Evolutionary conservation across 2,329 filamentous ascomycete genomes (phyloP).

Genomic region (Pseudogymnoascus sp.): DNA sequence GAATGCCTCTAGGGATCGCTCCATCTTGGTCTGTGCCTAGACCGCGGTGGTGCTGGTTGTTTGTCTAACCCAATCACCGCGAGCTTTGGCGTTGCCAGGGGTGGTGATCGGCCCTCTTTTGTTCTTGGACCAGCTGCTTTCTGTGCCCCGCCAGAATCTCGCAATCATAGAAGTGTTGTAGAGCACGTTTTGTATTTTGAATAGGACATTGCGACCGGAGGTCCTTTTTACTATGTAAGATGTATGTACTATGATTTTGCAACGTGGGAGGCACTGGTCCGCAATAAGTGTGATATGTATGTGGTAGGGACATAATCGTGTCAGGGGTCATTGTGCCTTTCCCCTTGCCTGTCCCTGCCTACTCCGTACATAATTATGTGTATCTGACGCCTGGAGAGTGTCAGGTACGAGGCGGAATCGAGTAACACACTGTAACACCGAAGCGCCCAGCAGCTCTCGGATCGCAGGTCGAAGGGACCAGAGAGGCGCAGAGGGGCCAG

Average conservation of each 20-base stretch:
- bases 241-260: background rate
- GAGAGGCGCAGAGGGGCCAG: background rate
- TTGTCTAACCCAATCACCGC: background rate
- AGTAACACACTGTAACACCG: background rate
- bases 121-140: background rate
- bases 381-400: background rate
- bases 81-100: background rate
- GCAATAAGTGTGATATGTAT: background rate
- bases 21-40: conserved; percentile 6
- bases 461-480: background rate
- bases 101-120: conserved; percentile 1
- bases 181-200: background rate
- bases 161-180: background rate
- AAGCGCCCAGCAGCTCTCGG: background rate
- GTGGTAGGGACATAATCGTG: conserved; percentile 4
- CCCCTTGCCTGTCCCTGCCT: conserved; percentile 1
- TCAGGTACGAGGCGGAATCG: background rate
- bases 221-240: background rate
- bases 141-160: conserved; percentile 4
- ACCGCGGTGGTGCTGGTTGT: conserved; percentile 1
- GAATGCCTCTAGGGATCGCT: conserved; percentile 5
- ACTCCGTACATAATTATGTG: background rate
- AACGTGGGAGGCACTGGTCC: conserved; percentile 1
- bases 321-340: background rate
- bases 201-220: background rate